Percentiles rank a stretch among this genome's conserved stretches.
phyloP scores from a whole-genome alignment of 2,329 filamentous ascomycete genomes.

The Apiospora koreana region DNA sequence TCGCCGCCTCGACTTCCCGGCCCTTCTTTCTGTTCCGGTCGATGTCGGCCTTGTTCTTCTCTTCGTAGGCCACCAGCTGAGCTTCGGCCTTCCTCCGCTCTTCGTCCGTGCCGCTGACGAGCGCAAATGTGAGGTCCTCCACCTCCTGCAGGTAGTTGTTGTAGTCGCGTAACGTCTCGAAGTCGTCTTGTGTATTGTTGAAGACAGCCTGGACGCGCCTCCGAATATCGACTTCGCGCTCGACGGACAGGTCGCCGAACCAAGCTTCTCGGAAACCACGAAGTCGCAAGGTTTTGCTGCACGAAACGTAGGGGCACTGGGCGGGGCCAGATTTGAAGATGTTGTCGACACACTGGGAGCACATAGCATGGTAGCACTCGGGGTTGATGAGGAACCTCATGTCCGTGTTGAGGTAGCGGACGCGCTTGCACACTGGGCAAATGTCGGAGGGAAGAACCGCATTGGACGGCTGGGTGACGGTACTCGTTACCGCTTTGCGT shows the following conservation, averaged over 20 bases:
- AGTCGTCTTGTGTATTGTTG: constrained; percentile 89
- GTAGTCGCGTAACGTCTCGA: constrained; percentile 78
- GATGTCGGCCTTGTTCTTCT: constrained; percentile 69
- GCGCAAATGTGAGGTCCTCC: constrained; percentile 85
- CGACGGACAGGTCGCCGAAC: constrained; percentile 84
- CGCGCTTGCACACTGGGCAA: constrained; percentile 96
- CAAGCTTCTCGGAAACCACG: constrained; percentile 84
- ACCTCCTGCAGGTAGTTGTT: constrained; percentile 96
- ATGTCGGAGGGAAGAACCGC: constrained; percentile 60
- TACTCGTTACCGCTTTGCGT: constrained; percentile 31
- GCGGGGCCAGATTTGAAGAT: constrained; percentile 92
- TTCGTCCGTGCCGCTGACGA: constrained; percentile 72
- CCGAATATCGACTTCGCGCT: constrained; percentile 92
- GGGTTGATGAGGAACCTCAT: constrained; percentile 97
- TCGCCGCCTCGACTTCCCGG: constrained; percentile 55
- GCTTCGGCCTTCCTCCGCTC: constrained; percentile 52
- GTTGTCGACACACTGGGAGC: constrained; percentile 90
- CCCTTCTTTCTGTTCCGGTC: constrained; percentile 61
- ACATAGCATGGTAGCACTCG: constrained; percentile 99
- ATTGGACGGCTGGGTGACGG: constrained; percentile 22
- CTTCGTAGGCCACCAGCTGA: constrained; percentile 63
- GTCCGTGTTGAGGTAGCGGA: constrained; percentile 89
- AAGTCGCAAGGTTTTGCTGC: constrained; percentile 82
- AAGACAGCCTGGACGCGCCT: constrained; percentile 77
- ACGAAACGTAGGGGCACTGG: constrained; percentile 88